Conservation (phyloP, 2,329 filamentous ascomycete genomes). For the Phaeoacremonium minimum region DNA sequence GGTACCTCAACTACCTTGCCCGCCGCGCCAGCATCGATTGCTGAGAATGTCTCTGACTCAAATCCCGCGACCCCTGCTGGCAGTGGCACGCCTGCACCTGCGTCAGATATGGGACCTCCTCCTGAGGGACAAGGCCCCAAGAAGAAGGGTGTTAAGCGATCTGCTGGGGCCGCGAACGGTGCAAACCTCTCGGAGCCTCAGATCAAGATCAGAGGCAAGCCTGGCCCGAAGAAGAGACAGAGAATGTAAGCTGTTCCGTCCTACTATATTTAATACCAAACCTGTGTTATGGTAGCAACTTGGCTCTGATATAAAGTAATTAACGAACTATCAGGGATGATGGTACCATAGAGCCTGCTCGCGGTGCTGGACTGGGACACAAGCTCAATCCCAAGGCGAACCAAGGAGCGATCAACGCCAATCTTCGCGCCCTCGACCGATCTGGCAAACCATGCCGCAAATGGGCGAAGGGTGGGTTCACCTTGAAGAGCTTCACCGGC, state of each 20-base stretch:
- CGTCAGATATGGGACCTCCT: conserved; percentile 57
- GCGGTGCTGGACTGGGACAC: conserved; percentile 48
- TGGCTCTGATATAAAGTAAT: neutral
- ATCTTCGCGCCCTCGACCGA: conserved; percentile 87
- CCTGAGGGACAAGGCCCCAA: conserved; percentile 50
- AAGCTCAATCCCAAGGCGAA: conserved; percentile 96
- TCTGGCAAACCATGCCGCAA: conserved; percentile 87
- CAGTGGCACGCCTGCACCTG: conserved; percentile 50
- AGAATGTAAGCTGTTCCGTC: conserved; percentile 66
- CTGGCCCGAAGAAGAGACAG: conserved; percentile 94
- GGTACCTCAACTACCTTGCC: conserved; percentile 34
- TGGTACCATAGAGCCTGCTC: conserved; percentile 55
- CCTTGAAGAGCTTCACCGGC: conserved; percentile 89
- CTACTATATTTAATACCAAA: neutral
- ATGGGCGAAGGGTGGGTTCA: conserved; percentile 81
- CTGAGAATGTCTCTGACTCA: conserved; percentile 56
- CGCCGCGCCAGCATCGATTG: conserved; percentile 37
- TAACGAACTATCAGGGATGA: conserved; percentile 46
- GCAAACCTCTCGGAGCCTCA: conserved; percentile 49
- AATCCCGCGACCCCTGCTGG: conserved; percentile 54
- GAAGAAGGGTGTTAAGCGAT: conserved; percentile 72
- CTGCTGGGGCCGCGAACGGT: conserved; percentile 61
- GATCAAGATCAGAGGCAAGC: conserved; percentile 76
- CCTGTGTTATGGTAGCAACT: no score
- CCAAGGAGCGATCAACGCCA: conserved; percentile 94